Base-by-base conservation (phyloP, 257 asterid species). In the Gentiana straminea region DNA sequence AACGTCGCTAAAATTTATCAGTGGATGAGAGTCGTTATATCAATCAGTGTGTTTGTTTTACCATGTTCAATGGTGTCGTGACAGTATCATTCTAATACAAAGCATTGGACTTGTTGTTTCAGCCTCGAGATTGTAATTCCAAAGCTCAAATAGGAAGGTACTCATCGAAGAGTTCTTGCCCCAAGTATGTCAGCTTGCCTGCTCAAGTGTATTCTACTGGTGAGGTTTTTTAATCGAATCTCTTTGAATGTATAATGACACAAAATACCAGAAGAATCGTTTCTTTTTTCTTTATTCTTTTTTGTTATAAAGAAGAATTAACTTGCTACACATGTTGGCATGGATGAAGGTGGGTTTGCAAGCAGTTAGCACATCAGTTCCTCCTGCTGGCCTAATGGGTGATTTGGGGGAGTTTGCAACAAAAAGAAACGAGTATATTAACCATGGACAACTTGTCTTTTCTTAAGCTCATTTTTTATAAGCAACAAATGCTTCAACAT, bases 111-210 rank as follows among this genome's bases (percentile, higher is more conserved):
- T 24, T 32, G 7, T 70, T 66, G 70, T 70, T 78, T 78, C 89
- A 83, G 97, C 95, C 94, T 54, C 83, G 91, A 58, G 97, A 89
- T 65, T 85, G 97, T 64, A 71, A 62, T 5, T 52, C 46, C 54
- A 64, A 51, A 36, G 59, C 80, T 70, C 79, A 66, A 65, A 63
- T 59, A 64, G 62, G n/a, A 61, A 73, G 72, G 55, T 73, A 72
- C 72, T 35, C 10, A 13, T 55, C 86, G 1, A 64, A 62, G 49
- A 63, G 60, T 57, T 75, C 90, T 3, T 89, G 97, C 51, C 97
- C 97, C 61, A 54, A 7, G 55, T 77, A 81, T 39, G 77, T 81
- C 79, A 81, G 87, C 79, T 79, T 89, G 79, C 95, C 97, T 48
- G 79, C 68, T 60, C 51, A 55, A 65, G 74, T 35, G 46, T 65